phyloP scores from a whole-genome alignment of 768 basidiomycete species.

The Tylopilus vinaceipallidus region DNA sequence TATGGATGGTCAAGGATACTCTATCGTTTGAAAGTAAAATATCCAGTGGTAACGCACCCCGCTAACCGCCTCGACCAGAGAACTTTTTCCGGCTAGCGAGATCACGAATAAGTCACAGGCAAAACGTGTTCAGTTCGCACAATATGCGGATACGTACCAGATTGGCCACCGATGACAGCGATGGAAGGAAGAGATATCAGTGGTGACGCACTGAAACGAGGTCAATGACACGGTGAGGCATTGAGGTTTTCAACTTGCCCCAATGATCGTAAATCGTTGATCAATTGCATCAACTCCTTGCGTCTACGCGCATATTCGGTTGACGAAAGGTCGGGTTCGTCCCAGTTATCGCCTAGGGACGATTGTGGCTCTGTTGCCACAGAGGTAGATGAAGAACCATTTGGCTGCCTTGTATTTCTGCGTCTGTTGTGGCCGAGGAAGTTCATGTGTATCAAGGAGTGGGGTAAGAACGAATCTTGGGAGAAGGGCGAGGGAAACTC shows the following conservation, averaged over 20 bases:
- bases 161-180: conserved; percentile 56
- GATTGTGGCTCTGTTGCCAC: not conserved
- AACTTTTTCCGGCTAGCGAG: conserved; percentile 54
- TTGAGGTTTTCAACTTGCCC: conserved; percentile 31
- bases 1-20: not conserved
- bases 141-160: conserved; percentile 35
- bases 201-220: conserved; percentile 32
- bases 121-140: not conserved
- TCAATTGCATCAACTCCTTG: conserved; percentile 38
- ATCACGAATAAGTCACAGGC: not conserved
- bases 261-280: conserved; percentile 37
- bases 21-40: too few species aligned
- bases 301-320: conserved; percentile 41
- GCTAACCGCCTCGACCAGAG: conserved; percentile 55
- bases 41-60: conserved; percentile 38
- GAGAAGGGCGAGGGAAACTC: not conserved
- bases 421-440: not conserved
- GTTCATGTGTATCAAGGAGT: conserved; percentile 3
- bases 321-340: conserved; percentile 24
- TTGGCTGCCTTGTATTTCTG: not conserved
- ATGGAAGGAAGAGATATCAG: conserved; percentile 49
- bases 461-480: not conserved
- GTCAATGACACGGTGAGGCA: not conserved
- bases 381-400: not conserved
- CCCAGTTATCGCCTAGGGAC: conserved; percentile 14